These are phyloP conservation scores for Lactuca sativa DNA, from an alignment of 129 eudicot genomes.

Conservation along the genomic window DNA sequence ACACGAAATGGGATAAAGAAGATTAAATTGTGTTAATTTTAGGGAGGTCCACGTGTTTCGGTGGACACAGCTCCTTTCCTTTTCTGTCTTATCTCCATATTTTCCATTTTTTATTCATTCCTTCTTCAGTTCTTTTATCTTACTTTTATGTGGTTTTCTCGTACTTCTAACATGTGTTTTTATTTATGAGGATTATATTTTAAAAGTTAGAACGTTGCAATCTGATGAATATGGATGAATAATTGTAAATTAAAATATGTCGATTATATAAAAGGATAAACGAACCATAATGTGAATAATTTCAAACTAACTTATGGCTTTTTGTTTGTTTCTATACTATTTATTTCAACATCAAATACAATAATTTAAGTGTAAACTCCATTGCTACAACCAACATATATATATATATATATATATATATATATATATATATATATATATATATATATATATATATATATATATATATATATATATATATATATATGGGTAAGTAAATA, in stretches of 20 bases:
- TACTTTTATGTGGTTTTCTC: slow-evolving; percentile 32
- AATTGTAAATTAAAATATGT: too few relatives aligned
- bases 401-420: too few relatives aligned
- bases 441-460: too few relatives aligned
- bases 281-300: not conserved
- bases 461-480: too few relatives aligned
- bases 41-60: slow-evolving; percentile 37
- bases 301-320: not conserved
- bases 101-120: slow-evolving; percentile 5
- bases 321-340: not conserved
- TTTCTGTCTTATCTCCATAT: slow-evolving; percentile 29
- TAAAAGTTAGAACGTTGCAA: not conserved
- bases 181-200: not conserved
- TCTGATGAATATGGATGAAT: not conserved
- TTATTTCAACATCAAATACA: not conserved
- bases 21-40: slow-evolving; percentile 15
- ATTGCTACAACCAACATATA: not conserved
- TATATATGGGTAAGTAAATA: too few relatives aligned
- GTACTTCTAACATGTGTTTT: slow-evolving; percentile 12
- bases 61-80: slow-evolving; percentile 32
- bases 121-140: not conserved
- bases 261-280: not conserved
- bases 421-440: too few relatives aligned
- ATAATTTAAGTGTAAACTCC: not conserved
- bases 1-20: not conserved